Evolutionary conservation across 805 yeast genomes (phyloP).

Genomic region (Candida ponderosae): DNA sequence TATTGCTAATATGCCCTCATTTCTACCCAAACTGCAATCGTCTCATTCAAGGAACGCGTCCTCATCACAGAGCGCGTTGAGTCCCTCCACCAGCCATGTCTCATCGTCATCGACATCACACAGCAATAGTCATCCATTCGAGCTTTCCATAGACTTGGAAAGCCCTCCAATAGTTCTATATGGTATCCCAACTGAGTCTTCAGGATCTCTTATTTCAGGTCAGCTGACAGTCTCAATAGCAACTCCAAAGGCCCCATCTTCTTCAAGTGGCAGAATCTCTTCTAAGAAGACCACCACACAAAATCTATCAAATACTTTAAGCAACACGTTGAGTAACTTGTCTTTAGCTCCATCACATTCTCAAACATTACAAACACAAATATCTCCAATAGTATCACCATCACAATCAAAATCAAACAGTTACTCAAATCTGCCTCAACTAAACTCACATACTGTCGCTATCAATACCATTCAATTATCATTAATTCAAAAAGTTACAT

Average conservation of each 20-base stretch:
- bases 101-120: conserved; percentile 15
- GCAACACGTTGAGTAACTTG: conserved; percentile 13
- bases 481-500: conserved; percentile 64
- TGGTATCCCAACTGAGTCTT: conserved; percentile 68
- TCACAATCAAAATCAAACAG: conserved; percentile 25
- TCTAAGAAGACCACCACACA: conserved; percentile 10
- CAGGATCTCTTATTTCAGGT: conserved; percentile 86
- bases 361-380: conserved; percentile 6
- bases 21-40: too few relatives aligned
- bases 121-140: conserved; percentile 27
- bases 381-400: conserved; percentile 7
- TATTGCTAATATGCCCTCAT: too few relatives aligned
- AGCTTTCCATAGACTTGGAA: conserved; percentile 60
- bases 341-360: conserved; percentile 18
- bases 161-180: conserved; percentile 87
- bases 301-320: conserved; percentile 5
- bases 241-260: conserved; percentile 12
- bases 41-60: too few relatives aligned
- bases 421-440: background rate
- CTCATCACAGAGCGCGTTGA: too few relatives aligned
- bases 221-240: conserved; percentile 51
- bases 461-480: conserved; percentile 54
- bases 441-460: conserved; percentile 25
- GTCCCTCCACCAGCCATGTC: too few relatives aligned
- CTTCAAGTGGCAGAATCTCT: conserved; percentile 9